Base-by-base conservation (phyloP, 495 filamentous ascomycete species). In the Tuber aestivum region DNA sequence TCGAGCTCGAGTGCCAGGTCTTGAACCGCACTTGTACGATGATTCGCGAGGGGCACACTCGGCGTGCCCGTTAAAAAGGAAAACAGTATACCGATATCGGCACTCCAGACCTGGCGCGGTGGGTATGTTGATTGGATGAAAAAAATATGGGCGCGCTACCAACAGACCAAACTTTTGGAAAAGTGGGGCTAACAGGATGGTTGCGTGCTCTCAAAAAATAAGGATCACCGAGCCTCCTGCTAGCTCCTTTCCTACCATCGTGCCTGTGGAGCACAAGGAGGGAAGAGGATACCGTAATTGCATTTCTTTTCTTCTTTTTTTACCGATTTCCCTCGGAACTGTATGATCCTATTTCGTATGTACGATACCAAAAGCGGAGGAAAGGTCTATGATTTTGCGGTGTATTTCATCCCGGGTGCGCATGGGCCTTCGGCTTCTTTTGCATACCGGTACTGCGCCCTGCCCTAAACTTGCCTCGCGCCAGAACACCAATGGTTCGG, bases 41-140 rank as follows among this genome's bases (percentile, higher is more conserved):
- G 9, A 12, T 6, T 4, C 9, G 45, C 45, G 45, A 20, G 20
- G 45, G 21, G 45, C 45, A 48, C 18, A 18, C 21, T n/a, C 23
- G 50, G 50, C n/a, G 50, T n/a, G 50, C 50, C n/a, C 50, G 50
- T 61, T 61, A n/a, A 50, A n/a, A 50, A 6, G 50, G 50, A 61
- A 27, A 14, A 14, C 21, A n/a, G n/a, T n/a, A n/a, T n/a, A n/a
- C n/a, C n/a, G n/a, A 23, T n/a, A n/a, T 23, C 21, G 48, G 21
- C n/a, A 12, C 50, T n/a, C 50, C 1, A 32, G 50, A 16, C 50
- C 50, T n/a, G n/a, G n/a, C 32, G 50, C 32, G 10, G n/a, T 23
- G 23, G n/a, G 14, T 61, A 32, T 61, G n/a, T 32, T 32, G 50
- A 61, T 61, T 61, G 50, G 50, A 32, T 32, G n/a, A 14, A 61